These are phyloP conservation scores for Arxiozyma slooffiae DNA, from an alignment of 1,139 yeast genomes.

Conservation along the genomic window DNA sequence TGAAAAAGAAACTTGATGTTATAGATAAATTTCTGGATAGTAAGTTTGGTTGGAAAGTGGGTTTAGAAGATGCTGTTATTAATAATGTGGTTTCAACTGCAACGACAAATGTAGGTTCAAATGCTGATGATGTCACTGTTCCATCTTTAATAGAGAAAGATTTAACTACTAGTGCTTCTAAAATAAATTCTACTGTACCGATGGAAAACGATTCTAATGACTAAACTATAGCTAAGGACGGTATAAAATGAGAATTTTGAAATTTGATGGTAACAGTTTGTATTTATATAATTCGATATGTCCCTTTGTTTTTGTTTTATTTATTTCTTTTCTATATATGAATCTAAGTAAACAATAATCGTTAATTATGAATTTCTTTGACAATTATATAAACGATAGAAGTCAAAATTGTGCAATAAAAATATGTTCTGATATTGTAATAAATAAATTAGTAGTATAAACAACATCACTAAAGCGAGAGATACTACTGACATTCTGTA, in stretches of 20 bases:
- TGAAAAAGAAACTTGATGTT: slow-evolving; percentile 16
- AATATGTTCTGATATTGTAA: neutral
- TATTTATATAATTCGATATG: too few relatives aligned
- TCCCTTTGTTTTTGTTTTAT: too few relatives aligned
- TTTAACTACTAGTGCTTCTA: neutral
- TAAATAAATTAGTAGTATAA: too few relatives aligned
- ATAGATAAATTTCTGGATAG: slow-evolving; percentile 16
- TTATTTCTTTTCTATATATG: too few relatives aligned
- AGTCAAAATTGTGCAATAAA: neutral
- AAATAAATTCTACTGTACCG: neutral
- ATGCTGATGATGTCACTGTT: neutral
- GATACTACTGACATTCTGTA: neutral
- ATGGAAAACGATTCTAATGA: neutral
- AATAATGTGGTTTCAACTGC: neutral
- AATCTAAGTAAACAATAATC: too few relatives aligned
- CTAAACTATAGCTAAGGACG: too few relatives aligned
- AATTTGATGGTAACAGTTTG: neutral
- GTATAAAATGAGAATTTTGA: neutral
- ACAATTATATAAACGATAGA: neutral
- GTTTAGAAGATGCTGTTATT: slow-evolving; percentile 1
- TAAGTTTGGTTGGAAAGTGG: slow-evolving; percentile 20
- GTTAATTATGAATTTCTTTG: too few relatives aligned
- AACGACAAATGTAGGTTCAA: neutral
- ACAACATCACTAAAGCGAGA: neutral
- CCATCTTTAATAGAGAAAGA: neutral